phyloP scores from a whole-genome alignment of 129 eudicot species.

The Flaveria linearis region DNA sequence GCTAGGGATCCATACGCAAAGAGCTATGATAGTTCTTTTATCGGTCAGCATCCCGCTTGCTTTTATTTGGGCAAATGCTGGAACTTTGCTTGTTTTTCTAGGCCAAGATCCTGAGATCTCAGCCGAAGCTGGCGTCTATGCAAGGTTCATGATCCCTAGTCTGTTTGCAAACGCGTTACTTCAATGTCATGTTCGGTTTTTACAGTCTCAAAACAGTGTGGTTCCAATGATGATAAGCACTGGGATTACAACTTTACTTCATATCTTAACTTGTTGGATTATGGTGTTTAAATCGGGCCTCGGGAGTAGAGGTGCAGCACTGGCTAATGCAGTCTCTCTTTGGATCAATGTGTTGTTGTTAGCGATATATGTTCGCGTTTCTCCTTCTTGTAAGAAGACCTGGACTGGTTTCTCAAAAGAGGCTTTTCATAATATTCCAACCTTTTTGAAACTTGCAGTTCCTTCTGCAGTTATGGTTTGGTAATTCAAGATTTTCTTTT shows the following conservation, averaged over 20 bases:
- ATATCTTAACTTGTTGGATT: conserved; percentile 59
- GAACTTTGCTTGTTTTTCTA: conserved; percentile 47
- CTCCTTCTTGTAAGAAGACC: conserved; percentile 60
- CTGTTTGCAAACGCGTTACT: conserved; percentile 64
- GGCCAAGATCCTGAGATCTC: conserved; percentile 75
- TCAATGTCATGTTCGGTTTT: conserved; percentile 65
- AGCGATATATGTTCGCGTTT: conserved; percentile 51
- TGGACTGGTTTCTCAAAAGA: conserved; percentile 76
- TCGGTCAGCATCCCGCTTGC: conserved; percentile 65
- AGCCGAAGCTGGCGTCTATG: conserved; percentile 64
- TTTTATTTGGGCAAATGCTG: conserved; percentile 61
- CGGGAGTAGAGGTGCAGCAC: conserved; percentile 72
- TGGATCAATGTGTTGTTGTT: conserved; percentile 64
- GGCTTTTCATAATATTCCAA: conserved; percentile 46
- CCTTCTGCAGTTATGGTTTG: conserved; percentile 87
- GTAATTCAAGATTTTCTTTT: conserved; percentile 36
- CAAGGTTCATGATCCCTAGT: conserved; percentile 64
- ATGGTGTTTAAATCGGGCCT: conserved; percentile 65
- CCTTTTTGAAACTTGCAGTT: conserved; percentile 59
- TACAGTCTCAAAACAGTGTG: conserved; percentile 68
- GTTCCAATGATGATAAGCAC: conserved; percentile 69
- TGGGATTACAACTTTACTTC: conserved; percentile 55
- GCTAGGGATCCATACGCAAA: conserved; percentile 68
- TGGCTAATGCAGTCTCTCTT: conserved; percentile 66
- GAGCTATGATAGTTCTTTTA: conserved; percentile 68